phyloP scores from a whole-genome alignment of 306 rosid genomes.

The Ammopiptanthus mongolicus region DNA sequence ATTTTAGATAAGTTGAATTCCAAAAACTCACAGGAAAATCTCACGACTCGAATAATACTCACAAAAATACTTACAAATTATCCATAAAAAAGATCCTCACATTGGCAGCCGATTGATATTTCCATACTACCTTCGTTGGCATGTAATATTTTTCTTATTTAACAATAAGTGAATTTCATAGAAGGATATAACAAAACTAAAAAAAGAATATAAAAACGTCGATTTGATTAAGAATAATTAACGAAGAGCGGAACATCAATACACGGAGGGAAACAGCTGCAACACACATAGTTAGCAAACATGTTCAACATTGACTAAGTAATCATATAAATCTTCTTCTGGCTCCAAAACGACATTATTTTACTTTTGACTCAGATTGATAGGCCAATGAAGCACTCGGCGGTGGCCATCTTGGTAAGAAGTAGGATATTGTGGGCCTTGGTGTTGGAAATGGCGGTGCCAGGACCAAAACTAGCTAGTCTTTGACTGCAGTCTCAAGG shows the following conservation, averaged over 20 bases:
- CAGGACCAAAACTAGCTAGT: neutral
- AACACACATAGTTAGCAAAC: constrained; percentile 17
- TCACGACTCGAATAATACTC: too few relatives aligned
- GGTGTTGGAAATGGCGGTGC: constrained; percentile 25
- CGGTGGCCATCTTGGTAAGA: constrained; percentile 11
- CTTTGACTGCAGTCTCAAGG: constrained; percentile 8
- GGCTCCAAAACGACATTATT: constrained; percentile 13
- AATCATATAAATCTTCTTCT: neutral
- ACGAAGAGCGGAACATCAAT: neutral
- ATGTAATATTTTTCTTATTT: too few relatives aligned
- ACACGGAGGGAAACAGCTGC: constrained; percentile 44
- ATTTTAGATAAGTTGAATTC: too few relatives aligned
- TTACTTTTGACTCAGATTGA: constrained; percentile 25
- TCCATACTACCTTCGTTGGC: too few relatives aligned
- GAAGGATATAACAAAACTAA: too few relatives aligned
- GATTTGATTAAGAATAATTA: constrained; percentile 6
- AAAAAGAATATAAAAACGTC: too few relatives aligned
- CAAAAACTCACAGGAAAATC: too few relatives aligned
- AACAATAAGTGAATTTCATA: too few relatives aligned
- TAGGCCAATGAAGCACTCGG: constrained; percentile 21
- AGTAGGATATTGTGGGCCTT: constrained; percentile 30
- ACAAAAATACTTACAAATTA: too few relatives aligned
- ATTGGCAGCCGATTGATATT: too few relatives aligned
- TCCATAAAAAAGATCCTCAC: too few relatives aligned
- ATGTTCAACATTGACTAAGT: constrained; percentile 7